phyloP scores from a whole-genome alignment of 768 basidiomycete genomes.

The Mycena crocata region DNA sequence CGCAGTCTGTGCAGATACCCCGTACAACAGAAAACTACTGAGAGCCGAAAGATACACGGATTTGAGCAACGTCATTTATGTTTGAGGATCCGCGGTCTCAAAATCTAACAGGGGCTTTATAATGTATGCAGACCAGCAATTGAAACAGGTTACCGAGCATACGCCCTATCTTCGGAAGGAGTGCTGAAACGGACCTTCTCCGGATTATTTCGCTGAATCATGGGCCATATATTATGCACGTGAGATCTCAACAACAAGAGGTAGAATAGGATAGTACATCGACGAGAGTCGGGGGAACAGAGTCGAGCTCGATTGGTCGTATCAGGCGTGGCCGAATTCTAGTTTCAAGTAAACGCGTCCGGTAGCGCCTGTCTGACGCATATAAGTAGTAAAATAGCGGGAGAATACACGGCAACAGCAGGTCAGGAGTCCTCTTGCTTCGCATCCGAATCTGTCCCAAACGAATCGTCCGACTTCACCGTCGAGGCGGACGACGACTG shows the following conservation, averaged over 20 bases:
- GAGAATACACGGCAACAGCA: conserved; percentile 10
- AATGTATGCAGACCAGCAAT: neutral
- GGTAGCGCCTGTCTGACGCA: neutral
- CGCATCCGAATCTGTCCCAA: conserved; percentile 6
- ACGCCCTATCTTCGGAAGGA: conserved; percentile 31
- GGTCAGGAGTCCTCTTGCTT: conserved; percentile 28
- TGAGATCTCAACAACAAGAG: conserved; percentile 15
- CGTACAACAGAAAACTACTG: conserved; percentile 2
- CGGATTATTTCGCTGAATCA: conserved; percentile 26
- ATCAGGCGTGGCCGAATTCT: neutral
- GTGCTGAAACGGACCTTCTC: conserved; percentile 24
- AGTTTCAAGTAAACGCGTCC: neutral
- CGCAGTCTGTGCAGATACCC: conserved; percentile 27
- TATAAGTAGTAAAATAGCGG: neutral
- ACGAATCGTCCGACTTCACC: conserved; percentile 1
- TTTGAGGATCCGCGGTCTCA: neutral
- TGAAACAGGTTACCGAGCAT: conserved; percentile 28
- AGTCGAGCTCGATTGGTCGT: neutral
- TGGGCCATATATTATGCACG: conserved; percentile 23
- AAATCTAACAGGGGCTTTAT: conserved; percentile 8
- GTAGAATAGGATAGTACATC: conserved; percentile 4
- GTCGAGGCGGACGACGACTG: no score
- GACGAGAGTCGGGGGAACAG: neutral
- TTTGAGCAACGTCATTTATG: conserved; percentile 13
- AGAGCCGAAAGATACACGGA: conserved; percentile 17